Evolutionary conservation across 1,139 yeast species (phyloP).

Genomic region (Geotrichum fermentans): DNA sequence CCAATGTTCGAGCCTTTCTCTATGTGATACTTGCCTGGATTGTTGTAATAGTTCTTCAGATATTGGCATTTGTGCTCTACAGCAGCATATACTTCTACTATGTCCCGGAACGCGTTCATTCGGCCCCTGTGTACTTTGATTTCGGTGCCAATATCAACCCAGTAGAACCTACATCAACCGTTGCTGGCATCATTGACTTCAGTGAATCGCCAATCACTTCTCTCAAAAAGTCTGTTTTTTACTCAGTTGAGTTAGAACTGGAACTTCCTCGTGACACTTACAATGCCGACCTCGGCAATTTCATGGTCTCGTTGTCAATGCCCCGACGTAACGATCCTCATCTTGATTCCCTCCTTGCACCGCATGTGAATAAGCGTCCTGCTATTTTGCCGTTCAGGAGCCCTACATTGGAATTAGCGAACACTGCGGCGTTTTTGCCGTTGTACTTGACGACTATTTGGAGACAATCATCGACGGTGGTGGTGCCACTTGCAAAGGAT

Average conservation of each 20-base stretch:
- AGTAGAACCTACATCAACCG: too few relatives aligned
- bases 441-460: constrained; percentile 30
- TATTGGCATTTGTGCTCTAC: constrained; percentile 10
- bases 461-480: constrained; percentile 22
- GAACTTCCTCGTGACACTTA: constrained; percentile 32
- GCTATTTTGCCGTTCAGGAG: constrained; percentile 35
- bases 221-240: constrained; percentile 23
- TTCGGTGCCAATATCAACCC: background rate
- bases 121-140: constrained; percentile 12
- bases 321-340: constrained; percentile 8
- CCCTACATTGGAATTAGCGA: constrained; percentile 29
- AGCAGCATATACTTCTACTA: constrained; percentile 11
- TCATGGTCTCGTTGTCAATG: constrained; percentile 27
- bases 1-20: background rate
- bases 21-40: background rate
- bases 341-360: constrained; percentile 1
- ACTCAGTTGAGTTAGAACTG: constrained; percentile 31
- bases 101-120: constrained; percentile 13
- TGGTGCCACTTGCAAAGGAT: constrained; percentile 6
- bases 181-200: constrained; percentile 19
- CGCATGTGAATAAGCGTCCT: constrained; percentile 21
- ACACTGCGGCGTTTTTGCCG: constrained; percentile 32
- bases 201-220: constrained; percentile 18
- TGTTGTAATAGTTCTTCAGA: background rate
- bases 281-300: constrained; percentile 36